Evolutionary conservation across 2,329 filamentous ascomycete genomes (phyloP), one percentile per base, ranked within the genome.

Genomic region (Epichloe scottii): DNA sequence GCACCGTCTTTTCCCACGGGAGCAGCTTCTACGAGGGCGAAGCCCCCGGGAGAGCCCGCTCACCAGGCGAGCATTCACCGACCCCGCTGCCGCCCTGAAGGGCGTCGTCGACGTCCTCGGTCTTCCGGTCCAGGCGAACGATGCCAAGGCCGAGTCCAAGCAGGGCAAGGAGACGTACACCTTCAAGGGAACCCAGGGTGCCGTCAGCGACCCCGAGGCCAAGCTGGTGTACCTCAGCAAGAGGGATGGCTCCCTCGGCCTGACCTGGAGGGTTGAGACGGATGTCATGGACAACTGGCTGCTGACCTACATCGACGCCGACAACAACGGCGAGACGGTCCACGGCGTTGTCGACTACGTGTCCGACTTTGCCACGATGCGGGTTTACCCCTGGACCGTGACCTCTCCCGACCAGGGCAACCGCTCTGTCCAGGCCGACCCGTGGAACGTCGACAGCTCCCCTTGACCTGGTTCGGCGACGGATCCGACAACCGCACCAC

Each of bases 1-100:
- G 79, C 26, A 68, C 65, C 10, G 66, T 82, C 48, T 78, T 82
- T 63, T 81, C 77, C 2, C 78, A 74, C 53, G 77, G 78, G 39
- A 77, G 76, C 65, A 67, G 62, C 53, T 69, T 69, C 55, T 68
- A 66, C 61, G 68, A 66, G 4, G 74, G 73, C 51, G 60, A 69
- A 6, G 56, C 72, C 70, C 75, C 7, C 59, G 66, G 1, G 57
- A 62, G 23, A 60, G 60, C 11, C 66, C 65, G 21, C 58, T 72
- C 37, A 59, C 53, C 38, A 74, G 71, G 60, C 64, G 69, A 38
- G 67, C 66, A 23, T 63, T 66, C 34, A 64, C 69, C 3, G 68
- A 73, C 39, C 72, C 75, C 1, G 63, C 69, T 1, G 62, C 63
- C 5, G 75, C 73, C 4, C 62, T 78, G 5, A 66, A 71, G 50